A percentile compares a stretch with the other conserved stretches of the same genome.
phyloP scores from a whole-genome alignment of 495 filamentous ascomycete species.

The Xylaria sp. region DNA sequence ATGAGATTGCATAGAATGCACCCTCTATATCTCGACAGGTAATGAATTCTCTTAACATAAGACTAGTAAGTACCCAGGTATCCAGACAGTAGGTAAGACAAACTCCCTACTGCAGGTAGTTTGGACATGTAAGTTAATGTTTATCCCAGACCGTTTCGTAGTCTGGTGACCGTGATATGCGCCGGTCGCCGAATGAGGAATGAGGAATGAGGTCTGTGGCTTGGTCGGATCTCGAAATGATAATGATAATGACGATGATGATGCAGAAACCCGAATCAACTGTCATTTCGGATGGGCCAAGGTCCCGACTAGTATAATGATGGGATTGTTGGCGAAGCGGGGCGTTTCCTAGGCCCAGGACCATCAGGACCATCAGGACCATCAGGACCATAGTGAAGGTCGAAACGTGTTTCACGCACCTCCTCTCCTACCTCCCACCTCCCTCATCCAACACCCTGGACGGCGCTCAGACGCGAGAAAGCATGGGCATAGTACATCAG shows the following conservation, averaged over 20 bases:
- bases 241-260: no score
- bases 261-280: constrained; percentile 25
- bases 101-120: neutral
- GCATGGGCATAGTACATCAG: constrained; percentile 27
- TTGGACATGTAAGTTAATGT: neutral
- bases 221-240: neutral
- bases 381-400: constrained; percentile 33
- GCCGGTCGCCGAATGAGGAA: neutral
- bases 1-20: neutral
- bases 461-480: constrained; percentile 28
- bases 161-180: neutral
- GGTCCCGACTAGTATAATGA: constrained; percentile 5
- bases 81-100: neutral
- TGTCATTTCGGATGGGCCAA: constrained; percentile 20
- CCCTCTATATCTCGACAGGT: neutral
- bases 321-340: constrained; percentile 14
- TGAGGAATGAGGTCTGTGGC: neutral
- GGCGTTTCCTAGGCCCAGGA: constrained; percentile 29
- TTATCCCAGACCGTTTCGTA: neutral
- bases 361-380: constrained; percentile 22
- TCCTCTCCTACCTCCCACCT: constrained; percentile 9
- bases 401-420: constrained; percentile 52
- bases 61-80: neutral
- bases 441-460: neutral
- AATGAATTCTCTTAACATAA: neutral